Conservation (phyloP, 2,329 filamentous ascomycete species). For the Calonectria ilicicola region DNA sequence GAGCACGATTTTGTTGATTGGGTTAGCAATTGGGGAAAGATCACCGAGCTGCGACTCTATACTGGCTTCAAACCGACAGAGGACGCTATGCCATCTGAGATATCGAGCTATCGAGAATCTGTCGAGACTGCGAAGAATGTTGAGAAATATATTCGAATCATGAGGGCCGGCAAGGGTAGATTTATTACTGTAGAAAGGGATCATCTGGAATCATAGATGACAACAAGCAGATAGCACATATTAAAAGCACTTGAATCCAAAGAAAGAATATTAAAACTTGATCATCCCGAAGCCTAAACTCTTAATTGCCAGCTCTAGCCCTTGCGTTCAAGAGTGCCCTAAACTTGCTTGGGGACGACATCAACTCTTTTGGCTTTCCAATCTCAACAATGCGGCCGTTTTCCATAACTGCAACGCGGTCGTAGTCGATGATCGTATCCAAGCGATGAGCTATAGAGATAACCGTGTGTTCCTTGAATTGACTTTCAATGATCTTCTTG, state of each 20-base stretch:
- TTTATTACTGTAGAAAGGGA: constrained; percentile 63
- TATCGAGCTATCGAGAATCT: constrained; percentile 49
- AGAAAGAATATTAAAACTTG: background rate
- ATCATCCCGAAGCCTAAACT: background rate
- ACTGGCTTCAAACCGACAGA: constrained; percentile 56
- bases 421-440: constrained; percentile 55
- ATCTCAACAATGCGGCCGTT: constrained; percentile 41
- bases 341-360: constrained; percentile 35
- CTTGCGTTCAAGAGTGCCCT: constrained; percentile 45
- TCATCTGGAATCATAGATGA: constrained; percentile 32
- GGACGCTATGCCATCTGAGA: constrained; percentile 49
- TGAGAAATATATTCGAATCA: constrained; percentile 60
- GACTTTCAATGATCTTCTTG: constrained; percentile 46
- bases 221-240: background rate
- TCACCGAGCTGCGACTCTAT: constrained; percentile 58
- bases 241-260: background rate
- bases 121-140: constrained; percentile 54
- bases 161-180: constrained; percentile 61
- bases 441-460: constrained; percentile 56
- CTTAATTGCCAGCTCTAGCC: background rate
- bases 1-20: constrained; percentile 66
- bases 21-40: constrained; percentile 65
- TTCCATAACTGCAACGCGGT: constrained; percentile 44
- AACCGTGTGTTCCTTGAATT: constrained; percentile 62
- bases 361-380: constrained; percentile 40